Conservation (phyloP, 306 rosid genomes). For the Citrullus amarus region DNA sequence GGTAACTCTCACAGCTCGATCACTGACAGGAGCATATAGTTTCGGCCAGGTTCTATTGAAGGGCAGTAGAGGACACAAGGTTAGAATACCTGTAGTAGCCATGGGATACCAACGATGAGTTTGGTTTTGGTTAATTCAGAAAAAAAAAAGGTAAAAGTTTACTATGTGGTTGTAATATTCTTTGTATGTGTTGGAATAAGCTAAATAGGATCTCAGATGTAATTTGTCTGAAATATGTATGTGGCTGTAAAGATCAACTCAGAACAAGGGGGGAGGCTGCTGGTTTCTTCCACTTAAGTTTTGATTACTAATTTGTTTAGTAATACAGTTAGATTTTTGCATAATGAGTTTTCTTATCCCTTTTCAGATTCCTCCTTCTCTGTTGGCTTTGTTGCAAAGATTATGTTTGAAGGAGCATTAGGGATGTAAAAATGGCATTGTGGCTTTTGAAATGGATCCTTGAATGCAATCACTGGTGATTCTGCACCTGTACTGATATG, state of each 20-base stretch:
- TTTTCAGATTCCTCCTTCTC: background rate
- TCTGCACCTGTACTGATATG: background rate
- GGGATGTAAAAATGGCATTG: background rate
- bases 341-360: background rate
- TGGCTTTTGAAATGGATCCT: background rate
- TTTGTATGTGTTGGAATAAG: conserved; percentile 92
- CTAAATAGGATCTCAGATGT: conserved; percentile 36
- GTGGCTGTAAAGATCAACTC: conserved; percentile 63
- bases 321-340: conserved; percentile 12
- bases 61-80: conserved; percentile 93
- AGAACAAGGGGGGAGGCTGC: conserved; percentile 19
- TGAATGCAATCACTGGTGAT: background rate
- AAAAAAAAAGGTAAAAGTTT: conserved; percentile 5
- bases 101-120: conserved; percentile 62
- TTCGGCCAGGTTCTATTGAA: conserved; percentile 84
- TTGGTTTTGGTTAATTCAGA: conserved; percentile 27
- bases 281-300: conserved; percentile 63
- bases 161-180: conserved; percentile 70
- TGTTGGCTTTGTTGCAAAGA: background rate
- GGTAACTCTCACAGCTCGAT: conserved; percentile 54
- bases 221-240: conserved; percentile 22
- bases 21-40: conserved; percentile 57
- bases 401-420: background rate
- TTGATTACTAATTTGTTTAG: conserved; percentile 28
- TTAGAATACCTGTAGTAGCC: conserved; percentile 85